Base-by-base conservation (phyloP, 1,139 yeast species). In the Arxiozyma slooffiae region DNA sequence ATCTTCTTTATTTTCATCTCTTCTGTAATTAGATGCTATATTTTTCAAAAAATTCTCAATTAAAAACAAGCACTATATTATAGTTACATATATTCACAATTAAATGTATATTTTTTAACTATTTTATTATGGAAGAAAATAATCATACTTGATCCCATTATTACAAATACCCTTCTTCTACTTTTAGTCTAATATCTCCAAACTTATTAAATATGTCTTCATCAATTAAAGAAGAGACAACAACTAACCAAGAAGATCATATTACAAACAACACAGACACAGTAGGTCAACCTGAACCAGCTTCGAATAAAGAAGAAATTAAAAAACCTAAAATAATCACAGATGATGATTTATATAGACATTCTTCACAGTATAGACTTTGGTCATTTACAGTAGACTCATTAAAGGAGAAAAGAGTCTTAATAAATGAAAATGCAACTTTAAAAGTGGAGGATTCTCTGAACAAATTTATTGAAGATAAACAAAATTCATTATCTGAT, bases 321-420 rank as follows among this genome's bases (percentile, higher is more conserved):
- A 26, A 38, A 16, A 37, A 38, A 14, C 57, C 58, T 51, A 57
- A 63, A 40, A 67, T 74, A 51, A 68, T 80, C 6, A 67, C 84
- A 2, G 83, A 79, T 57, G 97, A 92, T 67, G 97, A 90, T 56
- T 70, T 92, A 46, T 92, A 87, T 67, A 76, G 97, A 50, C 77
- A 89, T 48, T 86, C 96, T 6, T 77, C 94, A 0, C 98, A 92
- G 69, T 92, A 76, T 64, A 74, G 83, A 50, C 54, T 80, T 21
- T 92, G 98, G 98, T 89, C 97, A 0, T 89, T 78, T 65, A 81
- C 89, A 0, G 62, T 64, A 22, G 79, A 77, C 3, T 76, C 76
- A 51, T 71, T 90, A n/a, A 68, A 64, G 3, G 70, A 72, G 22
- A 67, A 71, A 40, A 72, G 87, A 52, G 60, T 60, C 11, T 61